Conservation (phyloP, 352 stramenopile genomes). For the Phytophthora tubulina region DNA sequence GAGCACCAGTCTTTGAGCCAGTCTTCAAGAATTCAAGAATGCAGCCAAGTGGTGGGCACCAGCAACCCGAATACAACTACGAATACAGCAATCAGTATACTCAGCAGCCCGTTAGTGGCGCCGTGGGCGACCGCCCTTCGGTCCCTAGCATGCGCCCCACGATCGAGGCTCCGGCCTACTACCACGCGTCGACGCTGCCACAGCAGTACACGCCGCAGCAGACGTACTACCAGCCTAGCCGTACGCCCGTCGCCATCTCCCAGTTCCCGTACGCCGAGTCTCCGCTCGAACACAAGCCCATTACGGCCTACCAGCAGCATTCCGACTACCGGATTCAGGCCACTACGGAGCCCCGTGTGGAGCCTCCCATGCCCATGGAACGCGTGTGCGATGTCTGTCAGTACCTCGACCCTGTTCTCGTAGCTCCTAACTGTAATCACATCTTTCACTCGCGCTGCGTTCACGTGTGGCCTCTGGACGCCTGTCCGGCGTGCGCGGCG, state of each 20-base stretch:
- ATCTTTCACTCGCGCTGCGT: slow-evolving; percentile 90
- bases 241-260: slow-evolving; percentile 39
- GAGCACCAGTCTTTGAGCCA: slow-evolving; percentile 42
- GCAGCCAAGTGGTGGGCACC: slow-evolving; percentile 42
- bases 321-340: slow-evolving; percentile 37
- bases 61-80: slow-evolving; percentile 39
- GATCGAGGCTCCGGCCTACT: slow-evolving; percentile 37
- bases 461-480: slow-evolving; percentile 76
- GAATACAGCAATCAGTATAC: slow-evolving; percentile 39
- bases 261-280: slow-evolving; percentile 49
- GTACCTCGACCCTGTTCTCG: slow-evolving; percentile 82
- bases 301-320: slow-evolving; percentile 30
- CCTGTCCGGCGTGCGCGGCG: slow-evolving; percentile 71
- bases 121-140: slow-evolving; percentile 22
- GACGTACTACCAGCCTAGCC: slow-evolving; percentile 42
- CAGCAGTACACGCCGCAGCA: slow-evolving; percentile 44
- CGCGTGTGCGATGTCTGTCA: slow-evolving; percentile 80
- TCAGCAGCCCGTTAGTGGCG: slow-evolving; percentile 15
- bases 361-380: slow-evolving; percentile 33
- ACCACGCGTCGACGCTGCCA: slow-evolving; percentile 30
- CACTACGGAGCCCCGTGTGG: background rate
- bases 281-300: slow-evolving; percentile 46
- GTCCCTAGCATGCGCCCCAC: slow-evolving; percentile 36
- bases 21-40: slow-evolving; percentile 52
- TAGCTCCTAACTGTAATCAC: slow-evolving; percentile 75